A percentile compares a stretch with the other conserved stretches of the same genome.
Conservation (phyloP, 129 eudicot genomes). For the Mikania micrantha region DNA sequence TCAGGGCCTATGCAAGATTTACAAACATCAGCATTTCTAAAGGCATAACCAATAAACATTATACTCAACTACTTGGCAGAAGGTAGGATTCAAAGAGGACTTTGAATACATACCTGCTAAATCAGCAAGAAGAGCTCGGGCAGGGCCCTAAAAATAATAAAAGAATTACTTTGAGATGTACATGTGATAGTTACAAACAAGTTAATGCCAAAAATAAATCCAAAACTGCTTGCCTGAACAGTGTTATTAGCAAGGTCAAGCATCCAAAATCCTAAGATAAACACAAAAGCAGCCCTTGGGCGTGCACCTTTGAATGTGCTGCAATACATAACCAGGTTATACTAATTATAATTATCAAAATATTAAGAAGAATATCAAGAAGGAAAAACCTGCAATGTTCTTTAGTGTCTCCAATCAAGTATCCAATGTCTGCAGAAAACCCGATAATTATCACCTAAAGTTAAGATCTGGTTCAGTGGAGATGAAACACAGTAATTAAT, state of each 20-base stretch:
- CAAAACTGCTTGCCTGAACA: conserved; percentile 57
- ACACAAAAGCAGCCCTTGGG: conserved; percentile 84
- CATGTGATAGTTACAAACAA: conserved; percentile 3
- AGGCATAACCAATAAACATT: conserved; percentile 1
- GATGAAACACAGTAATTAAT: neutral
- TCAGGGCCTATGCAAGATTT: conserved; percentile 61
- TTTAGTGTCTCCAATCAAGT: conserved; percentile 81
- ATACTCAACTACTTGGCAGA: conserved; percentile 2
- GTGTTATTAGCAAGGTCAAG: conserved; percentile 98
- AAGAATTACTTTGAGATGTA: conserved; percentile 6
- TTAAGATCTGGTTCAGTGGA: conserved; percentile 35
- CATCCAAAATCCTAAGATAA: conserved; percentile 97
- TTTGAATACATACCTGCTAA: conserved; percentile 54
- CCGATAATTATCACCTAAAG: conserved; percentile 92
- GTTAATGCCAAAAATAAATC: neutral
- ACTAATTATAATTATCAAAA: neutral
- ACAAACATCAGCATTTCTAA: conserved; percentile 14
- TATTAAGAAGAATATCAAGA: neutral
- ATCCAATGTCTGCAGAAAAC: conserved; percentile 99
- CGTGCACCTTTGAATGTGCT: conserved; percentile 96
- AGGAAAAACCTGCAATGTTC: conserved; percentile 84
- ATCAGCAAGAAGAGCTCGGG: conserved; percentile 98
- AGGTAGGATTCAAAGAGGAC: neutral
- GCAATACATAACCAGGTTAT: conserved; percentile 24
- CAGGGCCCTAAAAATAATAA: conserved; percentile 70